Base-by-base conservation (phyloP, 2,329 filamentous ascomycete genomes). In the Akanthomyces lecanii region DNA sequence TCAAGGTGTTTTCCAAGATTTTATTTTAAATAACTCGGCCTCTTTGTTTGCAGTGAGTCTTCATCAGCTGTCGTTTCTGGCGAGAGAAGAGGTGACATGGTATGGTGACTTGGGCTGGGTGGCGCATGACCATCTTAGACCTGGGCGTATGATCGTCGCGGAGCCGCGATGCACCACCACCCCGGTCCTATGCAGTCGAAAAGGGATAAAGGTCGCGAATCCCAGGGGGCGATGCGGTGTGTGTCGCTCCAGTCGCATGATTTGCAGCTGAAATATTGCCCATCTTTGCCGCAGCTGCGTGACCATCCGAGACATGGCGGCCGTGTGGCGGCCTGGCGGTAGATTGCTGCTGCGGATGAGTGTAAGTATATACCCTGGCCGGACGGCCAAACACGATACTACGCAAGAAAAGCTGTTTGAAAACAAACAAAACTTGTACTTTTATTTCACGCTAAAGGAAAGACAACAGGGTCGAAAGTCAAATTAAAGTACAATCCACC, bases 61-160 rank as follows among this genome's bases (percentile, higher is more conserved):
- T 36, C 40, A 10, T 53, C 58, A 54, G 50, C 25, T 54, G 58
- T 45, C 21, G 30, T 63, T 56, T 65, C 63, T 61, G 61, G 65
- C 64, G 64, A 67, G 67, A 66, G n/a, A 48, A 66, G 12, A 36
- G 18, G 45, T 61, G 38, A 28, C 58, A 61, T 47, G 58, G 58
- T 61, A 61, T 54, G 58, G 58, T 61, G 58, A 61, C 58, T 23
- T 11, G 25, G 50, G 58, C 58, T 53, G 42, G 33, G 58, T 47
- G 58, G 58, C 58, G 50, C 58, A 40, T 61, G 50, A 61, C 58
- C 28, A 36, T n/a, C 23, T 42, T 16, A 2, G 12, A 28, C 38
- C 6, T 45, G 58, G 33, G 50, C 58, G 40, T 45, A 61, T 61
- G 58, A 61, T 54, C 40, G 28, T 14, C 40, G 7, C 8, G 8